Evolutionary conservation across 1,284 basidiomycete genomes (phyloP), one percentile per base, ranked within the genome.

Genomic region (Flammula alnicola): DNA sequence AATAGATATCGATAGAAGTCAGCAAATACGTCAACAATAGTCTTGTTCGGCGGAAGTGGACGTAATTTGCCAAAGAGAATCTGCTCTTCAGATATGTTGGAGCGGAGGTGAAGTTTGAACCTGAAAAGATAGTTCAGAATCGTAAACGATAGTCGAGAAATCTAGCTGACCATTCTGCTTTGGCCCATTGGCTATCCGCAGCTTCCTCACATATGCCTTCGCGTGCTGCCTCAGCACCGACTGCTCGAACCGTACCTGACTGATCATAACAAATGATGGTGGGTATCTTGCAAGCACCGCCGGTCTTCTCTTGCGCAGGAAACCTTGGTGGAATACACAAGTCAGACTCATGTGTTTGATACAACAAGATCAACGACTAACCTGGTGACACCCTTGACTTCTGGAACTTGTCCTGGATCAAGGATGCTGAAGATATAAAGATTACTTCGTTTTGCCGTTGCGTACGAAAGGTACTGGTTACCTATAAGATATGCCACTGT

Each of bases 1-100:
- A 66, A 70, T 4, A 84, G 61, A 51, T 84, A 84, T 1, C 52
- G 58, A 33, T 81, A 63, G 48, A 80, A 57, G 16, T 83, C 81
- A 1, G 69, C 64, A 12, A 79, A 70, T 36, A 82, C 61, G 11
- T 78, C 66, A 0, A 73, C 49, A 2, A 73, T 68, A 0, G 71
- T 65, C 61, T 73, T 79, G 31, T 66, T 63, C 0, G 52, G 52
- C 0, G 80, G 79, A 10, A 82, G 67, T 0, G 69, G 64, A 0
- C 51, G 55, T 1, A 56, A 46, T 22, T 45, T 17, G 12, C 44
- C 44, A 20, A 40, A 47, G 12, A 49, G 27, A 3, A 9, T 6
- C 19, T 42, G 19, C 29, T 38, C 32, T 17, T 35, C 42, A 7
- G 33, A 14, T 20, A 51, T 44, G 5, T 11, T 42, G 11, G 29